These are phyloP conservation scores for Trematosphaeria pertusa DNA, from an alignment of 2,329 filamentous ascomycete species.

Conservation along the genomic window DNA sequence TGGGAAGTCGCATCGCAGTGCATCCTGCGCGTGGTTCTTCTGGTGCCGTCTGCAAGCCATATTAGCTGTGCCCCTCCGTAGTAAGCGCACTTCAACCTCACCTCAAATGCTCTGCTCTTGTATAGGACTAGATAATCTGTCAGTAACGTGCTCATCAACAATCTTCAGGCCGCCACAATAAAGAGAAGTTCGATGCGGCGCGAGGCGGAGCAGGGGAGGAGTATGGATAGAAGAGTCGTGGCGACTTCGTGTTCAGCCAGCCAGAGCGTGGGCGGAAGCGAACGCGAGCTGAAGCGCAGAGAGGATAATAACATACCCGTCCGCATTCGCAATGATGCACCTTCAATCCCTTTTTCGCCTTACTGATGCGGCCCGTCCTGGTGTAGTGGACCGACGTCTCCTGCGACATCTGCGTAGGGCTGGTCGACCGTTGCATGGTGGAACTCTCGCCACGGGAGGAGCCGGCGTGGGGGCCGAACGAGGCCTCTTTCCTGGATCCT, in stretches of 20 bases:
- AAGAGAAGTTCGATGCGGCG: neutral
- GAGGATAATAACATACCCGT: slow-evolving; percentile 47
- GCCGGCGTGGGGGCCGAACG: slow-evolving; percentile 31
- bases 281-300: slow-evolving; percentile 1
- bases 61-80: slow-evolving; percentile 11
- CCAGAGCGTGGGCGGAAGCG: neutral
- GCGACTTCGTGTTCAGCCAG: slow-evolving; percentile 11
- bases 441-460: slow-evolving; percentile 37
- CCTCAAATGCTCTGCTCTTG: slow-evolving; percentile 56
- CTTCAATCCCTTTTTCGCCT: slow-evolving; percentile 56
- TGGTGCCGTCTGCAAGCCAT: slow-evolving; percentile 50
- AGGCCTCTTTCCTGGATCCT: slow-evolving; percentile 29
- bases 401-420: slow-evolving; percentile 39
- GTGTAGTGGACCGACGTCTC: slow-evolving; percentile 50
- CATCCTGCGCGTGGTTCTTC: slow-evolving; percentile 54
- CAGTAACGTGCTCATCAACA: slow-evolving; percentile 17
- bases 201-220: slow-evolving; percentile 14
- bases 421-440: slow-evolving; percentile 43
- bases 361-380: slow-evolving; percentile 55
- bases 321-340: slow-evolving; percentile 57
- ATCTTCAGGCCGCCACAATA: neutral
- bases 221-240: slow-evolving; percentile 4
- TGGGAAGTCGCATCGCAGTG: slow-evolving; percentile 49
- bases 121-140: slow-evolving; percentile 51
- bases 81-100: too few relatives aligned